These are phyloP conservation scores for Plasmodium fragile DNA, from an alignment of 169 alveolate genomes.

Conservation along the genomic window DNA sequence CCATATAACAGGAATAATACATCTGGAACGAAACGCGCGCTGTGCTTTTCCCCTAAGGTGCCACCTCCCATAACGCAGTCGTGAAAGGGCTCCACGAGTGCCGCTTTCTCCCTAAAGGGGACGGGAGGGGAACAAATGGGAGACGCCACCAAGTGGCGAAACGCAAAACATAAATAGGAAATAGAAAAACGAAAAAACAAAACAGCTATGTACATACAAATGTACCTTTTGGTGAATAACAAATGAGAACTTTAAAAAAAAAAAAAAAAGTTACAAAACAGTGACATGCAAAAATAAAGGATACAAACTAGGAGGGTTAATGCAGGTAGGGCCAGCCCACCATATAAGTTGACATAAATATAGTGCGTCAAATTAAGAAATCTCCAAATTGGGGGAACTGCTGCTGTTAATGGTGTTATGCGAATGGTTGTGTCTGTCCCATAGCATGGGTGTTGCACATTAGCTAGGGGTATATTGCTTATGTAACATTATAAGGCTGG, in stretches of 20 bases:
- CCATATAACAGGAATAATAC: not conserved
- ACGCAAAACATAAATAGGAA: not conserved
- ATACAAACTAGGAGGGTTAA: not conserved
- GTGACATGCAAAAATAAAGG: not conserved
- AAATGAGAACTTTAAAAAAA: too few species aligned
- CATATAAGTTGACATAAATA: not conserved
- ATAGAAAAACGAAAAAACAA: not conserved
- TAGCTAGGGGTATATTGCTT: not conserved
- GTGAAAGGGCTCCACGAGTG: not conserved
- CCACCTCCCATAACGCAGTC: not conserved
- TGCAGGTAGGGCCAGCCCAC: not conserved
- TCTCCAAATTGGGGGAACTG: not conserved
- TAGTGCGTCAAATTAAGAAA: not conserved
- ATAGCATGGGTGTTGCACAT: not conserved
- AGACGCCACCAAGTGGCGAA: not conserved
- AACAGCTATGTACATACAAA: not conserved
- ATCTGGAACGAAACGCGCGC: not conserved
- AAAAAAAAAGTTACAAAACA: not conserved
- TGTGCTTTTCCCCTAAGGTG: not conserved
- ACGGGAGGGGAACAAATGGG: not conserved
- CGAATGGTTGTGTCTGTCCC: not conserved
- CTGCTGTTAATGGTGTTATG: not conserved
- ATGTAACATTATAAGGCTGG: not conserved
- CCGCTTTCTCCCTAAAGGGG: not conserved
- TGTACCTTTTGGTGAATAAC: not conserved